Percentiles rank a stretch among this genome's conserved stretches.
These are phyloP conservation scores for Xylariaceae sp. DNA, from an alignment of 2,329 filamentous ascomycete genomes.

Conservation along the genomic window DNA sequence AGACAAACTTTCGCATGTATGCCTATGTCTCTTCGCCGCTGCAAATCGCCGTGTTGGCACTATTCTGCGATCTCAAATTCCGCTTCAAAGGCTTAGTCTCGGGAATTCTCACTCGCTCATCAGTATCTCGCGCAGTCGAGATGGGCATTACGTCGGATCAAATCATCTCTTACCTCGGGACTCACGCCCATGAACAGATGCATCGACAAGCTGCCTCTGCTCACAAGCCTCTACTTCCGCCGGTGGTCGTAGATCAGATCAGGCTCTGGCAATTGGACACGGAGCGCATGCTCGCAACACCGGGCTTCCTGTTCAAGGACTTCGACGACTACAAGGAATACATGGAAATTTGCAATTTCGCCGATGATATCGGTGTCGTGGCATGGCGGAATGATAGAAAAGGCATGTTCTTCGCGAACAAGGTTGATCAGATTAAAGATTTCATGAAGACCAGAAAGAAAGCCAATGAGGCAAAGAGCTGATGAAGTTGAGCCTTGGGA, in stretches of 20 bases:
- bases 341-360: constrained; percentile 68
- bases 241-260: constrained; percentile 96
- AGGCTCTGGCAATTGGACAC: constrained; percentile 96
- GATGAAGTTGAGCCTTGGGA: no score
- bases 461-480: constrained; percentile 10
- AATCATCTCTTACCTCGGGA: constrained; percentile 87
- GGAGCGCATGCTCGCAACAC: constrained; percentile 81
- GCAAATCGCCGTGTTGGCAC: constrained; percentile 87
- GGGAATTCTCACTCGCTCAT: constrained; percentile 83
- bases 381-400: constrained; percentile 79
- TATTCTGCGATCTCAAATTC: constrained; percentile 84
- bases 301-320: constrained; percentile 85
- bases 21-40: constrained; percentile 93
- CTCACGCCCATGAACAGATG: constrained; percentile 94
- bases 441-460: constrained; percentile 57
- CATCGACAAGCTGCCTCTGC: constrained; percentile 58
- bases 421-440: constrained; percentile 81
- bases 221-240: constrained; percentile 73
- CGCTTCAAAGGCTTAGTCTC: constrained; percentile 94
- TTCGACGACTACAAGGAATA: constrained; percentile 72
- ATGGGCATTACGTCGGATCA: constrained; percentile 93
- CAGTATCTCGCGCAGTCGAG: constrained; percentile 79
- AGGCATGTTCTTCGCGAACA: constrained; percentile 86
- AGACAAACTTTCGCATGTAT: constrained; percentile 97
- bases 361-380: constrained; percentile 84